Evolutionary conservation across 768 basidiomycete genomes (phyloP).

Genomic region (Glaciozyma martinii): DNA sequence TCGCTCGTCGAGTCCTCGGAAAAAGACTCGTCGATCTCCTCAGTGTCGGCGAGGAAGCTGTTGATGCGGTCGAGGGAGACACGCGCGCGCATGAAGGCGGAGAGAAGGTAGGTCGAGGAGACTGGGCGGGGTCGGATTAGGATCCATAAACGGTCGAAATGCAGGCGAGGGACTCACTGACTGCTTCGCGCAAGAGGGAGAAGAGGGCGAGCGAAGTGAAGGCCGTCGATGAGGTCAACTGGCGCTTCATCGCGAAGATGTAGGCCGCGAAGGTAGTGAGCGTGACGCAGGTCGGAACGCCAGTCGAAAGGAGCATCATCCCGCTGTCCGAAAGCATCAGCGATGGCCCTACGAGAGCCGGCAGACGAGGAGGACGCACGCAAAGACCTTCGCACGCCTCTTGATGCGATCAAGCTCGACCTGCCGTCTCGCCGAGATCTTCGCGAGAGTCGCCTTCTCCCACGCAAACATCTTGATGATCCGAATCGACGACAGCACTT

Average conservation of each 20-base stretch:
- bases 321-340: slow-evolving; percentile 14
- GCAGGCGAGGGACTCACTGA: slow-evolving; percentile 10
- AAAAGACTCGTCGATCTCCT: slow-evolving; percentile 12
- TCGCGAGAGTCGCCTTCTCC: slow-evolving; percentile 27
- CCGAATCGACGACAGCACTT: slow-evolving; percentile 47
- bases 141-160: too few species aligned
- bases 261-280: slow-evolving; percentile 53
- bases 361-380: neutral
- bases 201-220: slow-evolving; percentile 43
- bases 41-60: slow-evolving; percentile 39
- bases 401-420: slow-evolving; percentile 38
- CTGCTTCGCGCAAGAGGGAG: slow-evolving; percentile 33
- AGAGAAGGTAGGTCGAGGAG: slow-evolving; percentile 24
- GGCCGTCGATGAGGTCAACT: slow-evolving; percentile 38
- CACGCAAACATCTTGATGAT: slow-evolving; percentile 36
- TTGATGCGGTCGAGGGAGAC: slow-evolving; percentile 39
- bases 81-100: slow-evolving; percentile 30
- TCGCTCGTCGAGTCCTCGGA: neutral
- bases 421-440: slow-evolving; percentile 22
- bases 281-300: slow-evolving; percentile 41
- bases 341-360: neutral
- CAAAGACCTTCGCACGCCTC: slow-evolving; percentile 30
- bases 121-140: neutral
- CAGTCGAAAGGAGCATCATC: slow-evolving; percentile 32
- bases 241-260: slow-evolving; percentile 48